Percentiles rank a stretch among this genome's conserved stretches.
Conservation (phyloP, 1,284 basidiomycete genomes). For the Agroathelia rolfsii region DNA sequence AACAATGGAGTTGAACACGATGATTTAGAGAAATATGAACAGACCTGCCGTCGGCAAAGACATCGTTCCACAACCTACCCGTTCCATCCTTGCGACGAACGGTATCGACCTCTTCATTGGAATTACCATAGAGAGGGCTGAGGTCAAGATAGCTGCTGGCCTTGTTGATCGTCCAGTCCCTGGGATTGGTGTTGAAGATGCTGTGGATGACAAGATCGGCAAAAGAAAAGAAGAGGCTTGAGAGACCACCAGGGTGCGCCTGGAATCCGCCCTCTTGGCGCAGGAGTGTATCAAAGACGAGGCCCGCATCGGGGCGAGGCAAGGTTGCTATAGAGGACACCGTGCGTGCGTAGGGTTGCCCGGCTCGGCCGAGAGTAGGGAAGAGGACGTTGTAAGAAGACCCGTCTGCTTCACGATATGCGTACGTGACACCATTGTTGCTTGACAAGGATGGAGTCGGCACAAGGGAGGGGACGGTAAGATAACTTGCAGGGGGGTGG, state of each 20-base stretch:
- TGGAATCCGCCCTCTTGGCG: slow-evolving; percentile 20
- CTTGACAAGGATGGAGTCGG: slow-evolving; percentile 31
- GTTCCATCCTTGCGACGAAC: slow-evolving; percentile 57
- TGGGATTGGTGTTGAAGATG: slow-evolving; percentile 30
- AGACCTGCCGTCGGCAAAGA: slow-evolving; percentile 56
- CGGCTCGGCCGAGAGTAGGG: slow-evolving; percentile 33
- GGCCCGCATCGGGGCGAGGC: slow-evolving; percentile 35
- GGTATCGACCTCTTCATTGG: slow-evolving; percentile 32
- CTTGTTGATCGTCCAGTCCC: slow-evolving; percentile 36
- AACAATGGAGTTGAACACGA: too few relatives aligned
- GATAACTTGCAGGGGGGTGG: slow-evolving; percentile 35
- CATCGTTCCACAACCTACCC: slow-evolving; percentile 57
- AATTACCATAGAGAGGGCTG: slow-evolving; percentile 34
- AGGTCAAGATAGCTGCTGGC: slow-evolving; percentile 53
- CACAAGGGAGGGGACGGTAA: slow-evolving; percentile 27
- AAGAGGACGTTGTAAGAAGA: slow-evolving; percentile 13
- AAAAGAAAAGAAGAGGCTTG: slow-evolving; percentile 38
- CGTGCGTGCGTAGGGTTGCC: slow-evolving; percentile 34
- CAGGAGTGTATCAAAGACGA: slow-evolving; percentile 40
- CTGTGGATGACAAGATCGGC: slow-evolving; percentile 37
- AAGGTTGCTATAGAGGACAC: slow-evolving; percentile 24
- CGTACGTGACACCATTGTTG: slow-evolving; percentile 23
- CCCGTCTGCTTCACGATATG: neutral
- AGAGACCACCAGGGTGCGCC: slow-evolving; percentile 36
- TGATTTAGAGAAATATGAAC: slow-evolving; percentile 70